A percentile compares a stretch with the other conserved stretches of the same genome.
Evolutionary conservation across 768 basidiomycete genomes (phyloP).

Genomic region (Jaapia argillacea): DNA sequence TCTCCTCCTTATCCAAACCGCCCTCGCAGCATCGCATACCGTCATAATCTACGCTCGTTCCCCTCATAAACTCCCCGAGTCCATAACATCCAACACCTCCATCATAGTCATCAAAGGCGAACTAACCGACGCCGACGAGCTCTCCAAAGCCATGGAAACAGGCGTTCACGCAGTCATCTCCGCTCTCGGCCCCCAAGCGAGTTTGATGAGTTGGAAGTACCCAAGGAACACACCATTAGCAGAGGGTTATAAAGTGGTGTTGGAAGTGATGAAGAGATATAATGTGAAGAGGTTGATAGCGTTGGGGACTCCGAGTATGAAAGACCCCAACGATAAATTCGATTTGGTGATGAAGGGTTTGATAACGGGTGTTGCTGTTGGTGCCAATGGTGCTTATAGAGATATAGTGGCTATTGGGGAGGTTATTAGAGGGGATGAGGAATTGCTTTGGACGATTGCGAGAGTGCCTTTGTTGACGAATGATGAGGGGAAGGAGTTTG

Average conservation of each 20-base stretch:
- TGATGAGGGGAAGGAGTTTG: too few relatives aligned
- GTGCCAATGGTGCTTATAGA: constrained; percentile 50
- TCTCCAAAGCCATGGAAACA: constrained; percentile 43
- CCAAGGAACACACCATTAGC: constrained; percentile 49
- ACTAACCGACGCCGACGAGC: constrained; percentile 38
- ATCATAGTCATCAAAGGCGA: constrained; percentile 45
- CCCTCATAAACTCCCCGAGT: constrained; percentile 49
- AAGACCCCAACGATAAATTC: constrained; percentile 48
- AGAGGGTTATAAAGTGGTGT: constrained; percentile 42
- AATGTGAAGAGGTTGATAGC: constrained; percentile 49
- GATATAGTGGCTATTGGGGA: constrained; percentile 61
- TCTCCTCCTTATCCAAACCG: constrained; percentile 43
- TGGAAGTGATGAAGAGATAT: constrained; percentile 44
- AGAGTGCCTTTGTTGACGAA: constrained; percentile 57
- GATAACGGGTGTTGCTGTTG: constrained; percentile 24
- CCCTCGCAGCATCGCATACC: constrained; percentile 32
- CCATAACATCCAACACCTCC: constrained; percentile 31
- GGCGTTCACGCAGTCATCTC: constrained; percentile 57
- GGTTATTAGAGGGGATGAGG: constrained; percentile 36
- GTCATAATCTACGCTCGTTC: constrained; percentile 56
- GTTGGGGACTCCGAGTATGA: constrained; percentile 58
- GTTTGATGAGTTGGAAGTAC: constrained; percentile 29
- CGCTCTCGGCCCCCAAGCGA: constrained; percentile 45
- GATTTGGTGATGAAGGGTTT: constrained; percentile 35
- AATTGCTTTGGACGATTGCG: constrained; percentile 60